These are phyloP conservation scores for Lipomyces yamadae DNA, from an alignment of 805 yeast genomes.

Conservation along the genomic window DNA sequence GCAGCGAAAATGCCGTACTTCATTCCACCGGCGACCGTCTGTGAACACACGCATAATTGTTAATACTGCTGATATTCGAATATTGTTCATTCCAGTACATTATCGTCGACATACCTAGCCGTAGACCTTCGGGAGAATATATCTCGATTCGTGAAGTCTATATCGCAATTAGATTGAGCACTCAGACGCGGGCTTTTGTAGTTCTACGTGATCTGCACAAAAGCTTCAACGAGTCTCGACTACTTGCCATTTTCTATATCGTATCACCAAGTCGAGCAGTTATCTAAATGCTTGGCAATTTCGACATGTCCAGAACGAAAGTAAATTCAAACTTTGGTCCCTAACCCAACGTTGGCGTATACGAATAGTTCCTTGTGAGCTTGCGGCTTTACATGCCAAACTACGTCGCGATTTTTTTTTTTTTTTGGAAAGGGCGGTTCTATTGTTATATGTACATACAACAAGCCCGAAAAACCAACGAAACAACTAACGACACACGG, in stretches of 20 bases:
- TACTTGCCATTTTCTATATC: not conserved
- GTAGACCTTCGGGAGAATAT: conserved; percentile 92
- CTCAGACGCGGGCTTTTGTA: not conserved
- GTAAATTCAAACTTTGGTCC: not conserved
- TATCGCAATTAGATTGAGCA: not conserved
- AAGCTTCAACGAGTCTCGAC: not conserved
- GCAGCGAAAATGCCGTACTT: conserved; percentile 79
- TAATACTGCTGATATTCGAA: not conserved
- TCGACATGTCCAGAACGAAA: not conserved
- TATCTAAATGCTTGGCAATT: not conserved
- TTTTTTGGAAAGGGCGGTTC: too few relatives aligned
- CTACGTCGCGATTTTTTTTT: not conserved
- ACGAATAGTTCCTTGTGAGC: not conserved
- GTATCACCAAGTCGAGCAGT: not conserved
- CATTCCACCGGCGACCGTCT: conserved; percentile 96
- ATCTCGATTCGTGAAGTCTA: conserved; percentile 57
- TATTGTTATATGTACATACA: too few relatives aligned
- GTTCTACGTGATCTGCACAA: not conserved
- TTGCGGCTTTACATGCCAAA: not conserved
- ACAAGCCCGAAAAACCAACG: too few relatives aligned
- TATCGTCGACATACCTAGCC: conserved; percentile 50
- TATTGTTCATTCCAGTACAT: not conserved
- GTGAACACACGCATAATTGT: not conserved
- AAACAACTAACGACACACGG: too few relatives aligned
- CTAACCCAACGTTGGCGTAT: not conserved